These are phyloP conservation scores for Pseudomonodictys pantanalensis DNA, from an alignment of 495 filamentous ascomycete genomes.

Conservation along the genomic window DNA sequence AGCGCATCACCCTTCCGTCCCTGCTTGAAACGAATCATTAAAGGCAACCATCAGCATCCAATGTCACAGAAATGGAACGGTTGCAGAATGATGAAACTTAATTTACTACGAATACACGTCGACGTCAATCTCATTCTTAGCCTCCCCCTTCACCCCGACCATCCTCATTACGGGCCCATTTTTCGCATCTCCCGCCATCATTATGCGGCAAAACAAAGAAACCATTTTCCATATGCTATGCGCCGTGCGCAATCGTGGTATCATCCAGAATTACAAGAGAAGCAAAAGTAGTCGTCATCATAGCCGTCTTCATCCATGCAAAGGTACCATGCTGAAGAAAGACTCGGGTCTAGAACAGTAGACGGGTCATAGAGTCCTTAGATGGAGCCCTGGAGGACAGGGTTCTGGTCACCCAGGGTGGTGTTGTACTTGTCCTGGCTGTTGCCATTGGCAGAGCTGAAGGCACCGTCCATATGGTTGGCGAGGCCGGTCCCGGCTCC, in stretches of 20 bases:
- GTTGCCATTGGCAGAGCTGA: slow-evolving; percentile 36
- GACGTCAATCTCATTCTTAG: too few species aligned
- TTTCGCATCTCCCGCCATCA: neutral
- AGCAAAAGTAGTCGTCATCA: neutral
- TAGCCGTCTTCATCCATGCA: neutral
- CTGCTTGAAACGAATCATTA: too few species aligned
- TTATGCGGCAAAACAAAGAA: too few species aligned
- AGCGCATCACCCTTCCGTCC: too few species aligned
- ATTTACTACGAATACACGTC: too few species aligned
- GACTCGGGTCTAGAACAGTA: too few species aligned
- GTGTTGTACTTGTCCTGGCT: slow-evolving; percentile 34
- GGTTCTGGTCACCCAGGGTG: slow-evolving; percentile 48
- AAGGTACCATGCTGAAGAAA: neutral
- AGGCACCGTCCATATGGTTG: slow-evolving; percentile 38
- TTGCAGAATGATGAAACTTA: too few species aligned
- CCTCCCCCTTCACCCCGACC: neutral
- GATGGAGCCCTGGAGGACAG: slow-evolving; percentile 45
- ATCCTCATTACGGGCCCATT: neutral
- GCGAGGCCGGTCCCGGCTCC: slow-evolving; percentile 11
- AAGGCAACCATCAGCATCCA: too few species aligned
- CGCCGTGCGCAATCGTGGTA: slow-evolving; percentile 5
- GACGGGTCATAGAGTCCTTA: slow-evolving; percentile 26
- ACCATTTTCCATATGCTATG: slow-evolving; percentile 1
- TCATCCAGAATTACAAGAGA: slow-evolving; percentile 2
- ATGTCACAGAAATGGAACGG: too few species aligned